Conservation (phyloP, 2,329 filamentous ascomycete genomes). For the Harringtonia lauricola region DNA sequence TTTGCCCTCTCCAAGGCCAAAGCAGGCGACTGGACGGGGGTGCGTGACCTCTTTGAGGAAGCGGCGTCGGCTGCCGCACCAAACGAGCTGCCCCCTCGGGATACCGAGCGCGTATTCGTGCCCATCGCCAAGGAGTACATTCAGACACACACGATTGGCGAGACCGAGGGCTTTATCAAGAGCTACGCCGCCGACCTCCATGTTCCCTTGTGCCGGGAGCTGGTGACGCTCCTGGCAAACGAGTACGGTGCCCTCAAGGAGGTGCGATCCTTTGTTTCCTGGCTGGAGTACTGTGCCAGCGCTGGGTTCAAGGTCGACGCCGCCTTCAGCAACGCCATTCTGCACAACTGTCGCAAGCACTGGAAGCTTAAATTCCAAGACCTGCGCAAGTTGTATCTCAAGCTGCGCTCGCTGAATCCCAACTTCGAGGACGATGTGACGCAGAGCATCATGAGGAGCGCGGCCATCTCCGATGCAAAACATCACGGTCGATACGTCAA, state of each 20-base stretch:
- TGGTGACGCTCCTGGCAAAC: slow-evolving; percentile 31
- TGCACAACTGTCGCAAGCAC: slow-evolving; percentile 23
- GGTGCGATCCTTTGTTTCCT: slow-evolving; percentile 24
- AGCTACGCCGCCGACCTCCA: slow-evolving; percentile 23
- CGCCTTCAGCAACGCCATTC: slow-evolving; percentile 27
- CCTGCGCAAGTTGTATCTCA: slow-evolving; percentile 22
- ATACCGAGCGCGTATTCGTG: slow-evolving; percentile 22
- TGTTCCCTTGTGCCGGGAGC: slow-evolving; percentile 22
- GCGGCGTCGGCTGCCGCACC: slow-evolving; percentile 7
- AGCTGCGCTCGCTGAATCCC: slow-evolving; percentile 21
- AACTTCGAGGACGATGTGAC: slow-evolving; percentile 25
- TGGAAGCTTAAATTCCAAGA: slow-evolving; percentile 27
- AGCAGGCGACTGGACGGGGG: slow-evolving; percentile 28
- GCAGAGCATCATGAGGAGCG: slow-evolving; percentile 24
- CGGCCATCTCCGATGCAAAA: slow-evolving; percentile 21
- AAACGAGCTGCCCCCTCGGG: slow-evolving; percentile 8
- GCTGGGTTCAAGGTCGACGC: slow-evolving; percentile 24
- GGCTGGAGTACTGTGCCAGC: slow-evolving; percentile 27
- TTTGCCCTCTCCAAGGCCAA: slow-evolving; percentile 26
- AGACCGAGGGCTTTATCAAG: slow-evolving; percentile 36
- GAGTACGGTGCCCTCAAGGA: slow-evolving; percentile 29
- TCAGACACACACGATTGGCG: slow-evolving; percentile 24
- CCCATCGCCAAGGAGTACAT: slow-evolving; percentile 27
- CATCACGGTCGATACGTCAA: slow-evolving; percentile 8
- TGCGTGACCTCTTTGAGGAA: slow-evolving; percentile 21